Evolutionary conservation across 176 grass and related monocot genomes (phyloP).

Genomic region (Thinopyrum elongatum): DNA sequence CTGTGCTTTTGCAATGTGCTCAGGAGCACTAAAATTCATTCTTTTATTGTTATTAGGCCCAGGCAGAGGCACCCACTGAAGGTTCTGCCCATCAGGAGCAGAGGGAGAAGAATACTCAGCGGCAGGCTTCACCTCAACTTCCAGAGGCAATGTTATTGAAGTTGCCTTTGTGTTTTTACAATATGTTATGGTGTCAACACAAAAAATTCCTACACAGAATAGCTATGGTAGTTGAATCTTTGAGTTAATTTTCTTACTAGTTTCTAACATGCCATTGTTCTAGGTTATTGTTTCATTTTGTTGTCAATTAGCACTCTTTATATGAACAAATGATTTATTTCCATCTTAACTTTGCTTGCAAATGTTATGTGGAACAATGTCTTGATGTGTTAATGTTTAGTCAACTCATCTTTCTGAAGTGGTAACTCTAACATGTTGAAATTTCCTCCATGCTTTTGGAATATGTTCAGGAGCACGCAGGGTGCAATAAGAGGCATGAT

Average conservation of each 20-base stretch:
- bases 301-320: neutral
- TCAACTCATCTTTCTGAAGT: neutral
- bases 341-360: neutral
- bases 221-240: neutral
- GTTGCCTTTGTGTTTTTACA: neutral
- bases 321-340: neutral
- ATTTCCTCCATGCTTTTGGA: neutral
- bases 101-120: neutral
- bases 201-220: neutral
- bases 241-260: neutral
- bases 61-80: too few relatives aligned
- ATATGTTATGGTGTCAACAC: neutral
- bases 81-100: too few relatives aligned
- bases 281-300: neutral
- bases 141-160: neutral
- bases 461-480: neutral
- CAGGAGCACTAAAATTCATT: too few relatives aligned
- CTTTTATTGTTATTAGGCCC: too few relatives aligned
- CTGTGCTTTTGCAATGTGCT: too few relatives aligned
- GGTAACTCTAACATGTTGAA: neutral
- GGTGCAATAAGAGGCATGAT: neutral
- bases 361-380: neutral
- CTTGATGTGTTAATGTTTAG: neutral
- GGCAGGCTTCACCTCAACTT: neutral
- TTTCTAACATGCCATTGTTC: neutral